Evolutionary conservation across 257 asterid genomes (phyloP), one percentile per base, ranked within the genome.

Genomic region (Gardenia jasminoides): DNA sequence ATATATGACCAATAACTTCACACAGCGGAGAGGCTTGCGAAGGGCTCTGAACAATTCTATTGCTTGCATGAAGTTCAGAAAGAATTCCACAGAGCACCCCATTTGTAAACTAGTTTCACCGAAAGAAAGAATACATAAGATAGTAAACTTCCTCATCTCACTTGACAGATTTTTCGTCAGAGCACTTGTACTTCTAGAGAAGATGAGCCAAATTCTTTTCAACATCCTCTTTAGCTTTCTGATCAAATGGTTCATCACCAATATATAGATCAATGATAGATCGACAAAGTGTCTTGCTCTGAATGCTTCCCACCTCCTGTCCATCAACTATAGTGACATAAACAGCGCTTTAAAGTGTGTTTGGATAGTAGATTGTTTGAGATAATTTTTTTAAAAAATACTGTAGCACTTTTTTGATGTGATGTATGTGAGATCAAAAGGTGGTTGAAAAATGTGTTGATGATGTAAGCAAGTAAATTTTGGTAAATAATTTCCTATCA

Each of bases 211-310:
- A 80, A 83, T 83, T 89, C 48, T 78, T 83, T 80, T 89, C 89
- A 47, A 92, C 90, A 46, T 93, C 97, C 81, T 92, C 90, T 83
- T 85, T 92, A 77, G 99, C 99, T 85, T 92, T 91, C 47, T 28
- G 86, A 84, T 95, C 99, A 83, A 95, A 95, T 58, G 99, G 91
- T 73, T 91, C 94, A 16, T 90, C 83, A 0, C 99, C 99, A 43
- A 95, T 93, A 87, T 93, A 95, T 19, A 92, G 83, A 88, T 95
- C 99, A 19, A 95, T 83, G 68, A 95, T 79, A 5, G 96, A 91
- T 56, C 90, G 86, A 76, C 99, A 95, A 82, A 95, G 78, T 56
- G 86, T 80, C 74, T 92, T 92, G 90, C 98, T 95, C 81, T 91
- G 86, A 44, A 95, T 90, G 90, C 93, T 84, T 78, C 99, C 99